phyloP scores from a whole-genome alignment of 2,329 filamentous ascomycete genomes.

The Fusarium sp. region DNA sequence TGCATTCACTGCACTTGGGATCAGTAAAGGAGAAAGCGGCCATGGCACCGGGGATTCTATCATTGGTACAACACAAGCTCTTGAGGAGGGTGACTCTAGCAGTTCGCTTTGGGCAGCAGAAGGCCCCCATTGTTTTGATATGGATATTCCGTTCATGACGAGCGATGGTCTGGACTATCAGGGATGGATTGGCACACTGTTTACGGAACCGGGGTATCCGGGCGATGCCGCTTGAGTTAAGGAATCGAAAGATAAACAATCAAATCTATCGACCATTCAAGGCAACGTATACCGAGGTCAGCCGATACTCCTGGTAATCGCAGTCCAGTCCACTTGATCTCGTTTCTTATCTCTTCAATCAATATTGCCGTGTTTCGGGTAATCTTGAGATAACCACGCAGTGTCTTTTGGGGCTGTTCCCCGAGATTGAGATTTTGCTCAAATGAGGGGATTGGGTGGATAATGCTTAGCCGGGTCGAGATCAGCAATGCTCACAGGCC shows the following conservation, averaged over 20 bases:
- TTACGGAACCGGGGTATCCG: not conserved
- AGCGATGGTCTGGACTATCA: not conserved
- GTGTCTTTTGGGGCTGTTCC: not conserved
- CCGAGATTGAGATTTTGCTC: too few relatives aligned
- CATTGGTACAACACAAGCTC: not conserved
- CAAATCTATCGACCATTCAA: fast-evolving
- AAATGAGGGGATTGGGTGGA: not conserved
- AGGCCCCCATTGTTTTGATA: not conserved
- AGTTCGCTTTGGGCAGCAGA: not conserved
- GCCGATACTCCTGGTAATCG: not conserved
- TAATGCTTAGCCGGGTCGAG: not conserved
- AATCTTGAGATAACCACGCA: not conserved
- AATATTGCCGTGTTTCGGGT: not conserved
- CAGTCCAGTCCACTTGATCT: fast-evolving
- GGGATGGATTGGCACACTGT: not conserved
- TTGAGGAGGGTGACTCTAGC: not conserved
- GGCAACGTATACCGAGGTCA: not conserved
- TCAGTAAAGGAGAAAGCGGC: fast-evolving
- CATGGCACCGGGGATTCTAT: fast-evolving
- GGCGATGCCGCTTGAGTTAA: not conserved
- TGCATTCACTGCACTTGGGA: not conserved
- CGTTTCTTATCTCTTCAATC: not conserved
- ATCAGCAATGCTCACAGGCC: not conserved
- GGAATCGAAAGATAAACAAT: not conserved
- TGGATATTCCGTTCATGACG: not conserved